phyloP scores from a whole-genome alignment of 1,284 basidiomycete species.

The Cutaneotrichosporon dermatis region DNA sequence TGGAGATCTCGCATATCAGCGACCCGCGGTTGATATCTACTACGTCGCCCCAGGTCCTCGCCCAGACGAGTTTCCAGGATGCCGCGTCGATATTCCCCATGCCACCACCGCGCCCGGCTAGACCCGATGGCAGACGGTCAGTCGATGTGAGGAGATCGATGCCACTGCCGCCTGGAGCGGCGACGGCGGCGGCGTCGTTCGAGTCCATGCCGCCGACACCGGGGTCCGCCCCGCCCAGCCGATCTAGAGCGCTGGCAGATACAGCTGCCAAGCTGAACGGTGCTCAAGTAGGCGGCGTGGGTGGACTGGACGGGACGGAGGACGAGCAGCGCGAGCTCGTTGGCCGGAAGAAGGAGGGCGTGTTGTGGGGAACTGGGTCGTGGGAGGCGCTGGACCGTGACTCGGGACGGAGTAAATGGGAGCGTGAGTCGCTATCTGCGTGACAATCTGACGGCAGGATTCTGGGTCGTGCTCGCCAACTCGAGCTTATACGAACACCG shows the following conservation, averaged over 20 bases:
- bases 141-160: neutral
- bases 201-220: neutral
- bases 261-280: conserved; percentile 22
- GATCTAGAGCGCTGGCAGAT: conserved; percentile 9
- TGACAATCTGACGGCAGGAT: conserved; percentile 24
- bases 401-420: conserved; percentile 39
- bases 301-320: conserved; percentile 36
- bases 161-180: neutral
- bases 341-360: conserved; percentile 47
- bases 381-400: conserved; percentile 46
- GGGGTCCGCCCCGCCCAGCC: neutral
- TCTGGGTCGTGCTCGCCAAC: conserved; percentile 48
- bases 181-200: neutral
- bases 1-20: neutral
- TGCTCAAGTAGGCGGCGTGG: conserved; percentile 29
- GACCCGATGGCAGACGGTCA: neutral
- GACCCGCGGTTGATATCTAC: neutral
- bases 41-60: neutral
- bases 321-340: conserved; percentile 41
- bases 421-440: conserved; percentile 33
- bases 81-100: neutral
- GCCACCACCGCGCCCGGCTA: neutral
- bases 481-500: conserved; percentile 49
- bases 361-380: conserved; percentile 45
- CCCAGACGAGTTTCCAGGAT: neutral